phyloP scores from a whole-genome alignment of 306 rosid species.

The Oemleria cerasiformis region DNA sequence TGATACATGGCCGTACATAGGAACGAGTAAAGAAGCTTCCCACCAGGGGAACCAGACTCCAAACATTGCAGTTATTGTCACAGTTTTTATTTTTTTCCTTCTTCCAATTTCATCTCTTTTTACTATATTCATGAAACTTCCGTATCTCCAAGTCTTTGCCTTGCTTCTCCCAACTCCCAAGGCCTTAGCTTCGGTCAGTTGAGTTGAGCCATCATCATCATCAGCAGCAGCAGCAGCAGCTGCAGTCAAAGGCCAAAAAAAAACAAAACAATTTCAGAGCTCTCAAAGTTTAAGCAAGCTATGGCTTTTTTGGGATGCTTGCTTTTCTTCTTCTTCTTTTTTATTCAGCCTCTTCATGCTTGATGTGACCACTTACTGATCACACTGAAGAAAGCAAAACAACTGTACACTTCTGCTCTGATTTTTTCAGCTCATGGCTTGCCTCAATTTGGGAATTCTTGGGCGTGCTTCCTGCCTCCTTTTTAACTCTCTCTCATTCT shows the following conservation, averaged over 20 bases:
- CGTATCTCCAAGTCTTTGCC: constrained; percentile 4
- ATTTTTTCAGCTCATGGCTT: constrained; percentile 6
- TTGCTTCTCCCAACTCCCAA: constrained; percentile 33
- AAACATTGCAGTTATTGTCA: constrained; percentile 46
- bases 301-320: constrained; percentile 18
- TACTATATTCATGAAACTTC: constrained; percentile 13
- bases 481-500: neutral
- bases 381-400: neutral
- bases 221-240: constrained; percentile 20
- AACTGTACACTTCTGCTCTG: neutral
- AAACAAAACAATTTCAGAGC: constrained; percentile 31
- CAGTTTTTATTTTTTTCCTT: constrained; percentile 12
- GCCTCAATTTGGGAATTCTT: constrained; percentile 24
- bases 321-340: neutral
- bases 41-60: constrained; percentile 51
- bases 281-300: neutral
- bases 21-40: constrained; percentile 88
- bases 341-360: neutral
- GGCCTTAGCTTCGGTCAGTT: constrained; percentile 8
- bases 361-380: constrained; percentile 45
- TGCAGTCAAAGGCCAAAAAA: constrained; percentile 24
- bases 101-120: neutral
- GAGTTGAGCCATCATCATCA: constrained; percentile 1
- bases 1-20: constrained; percentile 33
- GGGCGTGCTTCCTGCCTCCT: neutral